Conservation (phyloP, 306 rosid genomes). For the Ammopiptanthus mongolicus region DNA sequence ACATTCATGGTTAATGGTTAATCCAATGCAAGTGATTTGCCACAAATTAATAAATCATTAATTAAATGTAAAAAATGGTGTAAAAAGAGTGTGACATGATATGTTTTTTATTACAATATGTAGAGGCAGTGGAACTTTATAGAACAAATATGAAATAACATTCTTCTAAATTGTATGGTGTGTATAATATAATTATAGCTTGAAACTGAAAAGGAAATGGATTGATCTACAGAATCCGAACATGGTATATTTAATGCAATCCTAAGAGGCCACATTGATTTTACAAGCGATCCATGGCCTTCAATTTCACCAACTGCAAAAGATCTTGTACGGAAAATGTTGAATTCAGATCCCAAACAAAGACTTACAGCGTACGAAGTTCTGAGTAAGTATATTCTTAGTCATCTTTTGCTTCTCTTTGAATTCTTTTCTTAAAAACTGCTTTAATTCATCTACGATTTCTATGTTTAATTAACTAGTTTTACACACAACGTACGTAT, state of each 20-base stretch:
- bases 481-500: not conserved
- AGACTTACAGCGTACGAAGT: conserved; percentile 67
- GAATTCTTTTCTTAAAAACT: not conserved
- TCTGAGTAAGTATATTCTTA: conserved; percentile 36
- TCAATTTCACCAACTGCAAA: conserved; percentile 71
- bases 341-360: conserved; percentile 63
- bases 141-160: not conserved
- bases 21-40: no score
- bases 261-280: conserved; percentile 64
- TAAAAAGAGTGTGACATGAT: no score
- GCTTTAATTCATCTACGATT: not conserved
- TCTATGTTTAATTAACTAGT: not conserved
- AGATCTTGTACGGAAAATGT: conserved; percentile 79
- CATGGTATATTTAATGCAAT: conserved; percentile 40
- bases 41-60: no score
- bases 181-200: not conserved
- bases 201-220: not conserved
- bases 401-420: not conserved
- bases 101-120: not conserved
- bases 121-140: not conserved
- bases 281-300: conserved; percentile 88
- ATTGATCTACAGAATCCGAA: conserved; percentile 33
- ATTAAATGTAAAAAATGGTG: no score
- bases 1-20: no score
- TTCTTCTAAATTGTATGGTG: not conserved